phyloP scores from a whole-genome alignment of 148 eudicot genomes.

The Heliamphora exappendiculata region DNA sequence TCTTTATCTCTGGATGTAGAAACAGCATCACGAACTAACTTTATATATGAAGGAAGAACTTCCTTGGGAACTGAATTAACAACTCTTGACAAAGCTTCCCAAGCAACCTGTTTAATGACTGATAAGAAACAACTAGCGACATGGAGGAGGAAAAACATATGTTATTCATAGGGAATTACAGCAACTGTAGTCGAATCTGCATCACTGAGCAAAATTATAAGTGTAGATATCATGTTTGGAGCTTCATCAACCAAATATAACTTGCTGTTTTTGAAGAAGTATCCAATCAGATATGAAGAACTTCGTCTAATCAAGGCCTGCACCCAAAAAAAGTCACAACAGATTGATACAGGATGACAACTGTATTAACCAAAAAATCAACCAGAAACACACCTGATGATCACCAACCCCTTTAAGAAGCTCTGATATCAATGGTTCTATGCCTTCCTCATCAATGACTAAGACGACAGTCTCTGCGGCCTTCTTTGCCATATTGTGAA shows the following conservation, averaged over 20 bases:
- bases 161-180: constrained; percentile 36
- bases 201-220: constrained; percentile 87
- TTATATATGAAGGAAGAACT: constrained; percentile 84
- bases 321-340: constrained; percentile 9
- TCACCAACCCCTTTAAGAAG: constrained; percentile 82
- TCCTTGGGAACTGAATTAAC: constrained; percentile 80
- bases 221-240: constrained; percentile 75
- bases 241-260: constrained; percentile 90
- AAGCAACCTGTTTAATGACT: constrained; percentile 53
- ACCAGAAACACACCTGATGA: constrained; percentile 40
- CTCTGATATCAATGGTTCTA: constrained; percentile 72
- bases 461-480: constrained; percentile 95
- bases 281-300: constrained; percentile 79
- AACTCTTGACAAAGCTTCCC: constrained; percentile 93
- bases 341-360: neutral
- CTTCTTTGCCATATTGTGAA: constrained; percentile 71
- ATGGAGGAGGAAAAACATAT: neutral
- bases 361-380: neutral
- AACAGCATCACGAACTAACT: constrained; percentile 92
- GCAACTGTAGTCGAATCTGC: constrained; percentile 62
- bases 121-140: constrained; percentile 17
- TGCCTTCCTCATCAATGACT: constrained; percentile 94
- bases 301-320: constrained; percentile 78
- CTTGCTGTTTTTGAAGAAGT: constrained; percentile 84
- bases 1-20: constrained; percentile 93